Evolutionary conservation across 495 filamentous ascomycete species (phyloP).

Genomic region (Lophiostoma macrostomum): DNA sequence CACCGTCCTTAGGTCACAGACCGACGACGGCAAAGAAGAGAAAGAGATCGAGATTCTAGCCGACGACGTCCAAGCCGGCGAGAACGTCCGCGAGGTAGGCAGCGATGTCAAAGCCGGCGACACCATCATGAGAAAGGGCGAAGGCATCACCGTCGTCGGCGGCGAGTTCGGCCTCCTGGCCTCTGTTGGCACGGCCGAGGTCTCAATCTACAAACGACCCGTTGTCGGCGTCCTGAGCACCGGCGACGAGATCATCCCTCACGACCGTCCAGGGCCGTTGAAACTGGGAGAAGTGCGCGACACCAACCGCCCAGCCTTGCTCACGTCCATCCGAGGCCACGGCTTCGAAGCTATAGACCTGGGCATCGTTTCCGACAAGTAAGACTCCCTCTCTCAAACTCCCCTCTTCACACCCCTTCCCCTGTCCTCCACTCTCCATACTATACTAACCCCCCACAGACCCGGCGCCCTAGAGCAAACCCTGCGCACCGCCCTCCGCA

Average conservation of each 20-base stretch:
- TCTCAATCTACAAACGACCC: conserved; percentile 74
- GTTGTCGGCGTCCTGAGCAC: conserved; percentile 87
- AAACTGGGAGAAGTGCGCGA: conserved; percentile 84
- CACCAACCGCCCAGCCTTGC: conserved; percentile 81
- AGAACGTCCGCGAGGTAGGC: conserved; percentile 89
- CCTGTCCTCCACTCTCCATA: not conserved
- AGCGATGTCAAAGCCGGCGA: conserved; percentile 74
- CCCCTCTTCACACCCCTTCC: conserved; percentile 6
- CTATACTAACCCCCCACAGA: conserved; percentile 29
- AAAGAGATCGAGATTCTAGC: conserved; percentile 80
- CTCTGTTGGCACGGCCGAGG: conserved; percentile 71
- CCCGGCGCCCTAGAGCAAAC: conserved; percentile 70
- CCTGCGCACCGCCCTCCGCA: conserved; percentile 68
- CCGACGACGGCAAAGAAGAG: conserved; percentile 80
- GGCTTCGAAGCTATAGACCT: conserved; percentile 80
- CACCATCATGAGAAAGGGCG: conserved; percentile 69
- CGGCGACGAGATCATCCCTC: conserved; percentile 87
- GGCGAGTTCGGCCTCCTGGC: conserved; percentile 89
- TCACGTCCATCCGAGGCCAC: conserved; percentile 71
- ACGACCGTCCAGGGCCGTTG: conserved; percentile 61
- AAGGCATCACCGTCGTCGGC: conserved; percentile 74
- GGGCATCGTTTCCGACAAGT: conserved; percentile 81
- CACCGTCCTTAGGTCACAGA: conserved; percentile 67
- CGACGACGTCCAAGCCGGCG: conserved; percentile 66
- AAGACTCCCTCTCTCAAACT: conserved; percentile 13